A percentile compares a stretch with the other conserved stretches of the same genome.
Conservation (phyloP, 129 eudicot species). For the Centella asiatica region DNA sequence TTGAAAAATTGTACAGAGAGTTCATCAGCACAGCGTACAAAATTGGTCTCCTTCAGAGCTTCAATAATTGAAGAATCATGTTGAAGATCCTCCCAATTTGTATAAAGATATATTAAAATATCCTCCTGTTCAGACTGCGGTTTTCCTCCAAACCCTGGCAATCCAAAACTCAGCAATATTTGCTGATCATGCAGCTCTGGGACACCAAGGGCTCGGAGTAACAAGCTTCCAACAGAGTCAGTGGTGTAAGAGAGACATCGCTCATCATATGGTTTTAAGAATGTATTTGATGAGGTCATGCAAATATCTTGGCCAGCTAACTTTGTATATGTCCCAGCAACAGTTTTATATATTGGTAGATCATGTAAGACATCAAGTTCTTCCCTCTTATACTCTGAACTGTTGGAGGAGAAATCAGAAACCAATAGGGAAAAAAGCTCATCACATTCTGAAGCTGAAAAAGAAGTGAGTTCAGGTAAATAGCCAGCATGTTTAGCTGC, state of each 20-base stretch:
- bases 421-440: constrained; percentile 62
- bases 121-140: constrained; percentile 76
- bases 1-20: constrained; percentile 40
- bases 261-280: constrained; percentile 65
- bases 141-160: constrained; percentile 80
- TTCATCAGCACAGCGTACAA: constrained; percentile 79
- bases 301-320: constrained; percentile 55
- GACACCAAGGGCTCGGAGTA: constrained; percentile 82
- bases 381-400: constrained; percentile 62
- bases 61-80: constrained; percentile 58
- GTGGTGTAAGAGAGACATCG: constrained; percentile 59
- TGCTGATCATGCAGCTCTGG: constrained; percentile 73
- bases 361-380: constrained; percentile 72
- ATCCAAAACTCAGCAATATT: constrained; percentile 70
- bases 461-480: constrained; percentile 60
- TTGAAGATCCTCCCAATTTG: constrained; percentile 84
- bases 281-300: constrained; percentile 65
- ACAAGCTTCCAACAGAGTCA: constrained; percentile 40
- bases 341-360: constrained; percentile 81
- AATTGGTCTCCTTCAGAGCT: constrained; percentile 67
- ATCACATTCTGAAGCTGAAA: constrained; percentile 56
- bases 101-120: constrained; percentile 60
- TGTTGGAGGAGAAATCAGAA: constrained; percentile 55
- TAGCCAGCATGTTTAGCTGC: constrained; percentile 87
- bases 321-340: constrained; percentile 55